Conservation (phyloP, 2,329 filamentous ascomycete species). For the Neocatenulostroma microsporum region DNA sequence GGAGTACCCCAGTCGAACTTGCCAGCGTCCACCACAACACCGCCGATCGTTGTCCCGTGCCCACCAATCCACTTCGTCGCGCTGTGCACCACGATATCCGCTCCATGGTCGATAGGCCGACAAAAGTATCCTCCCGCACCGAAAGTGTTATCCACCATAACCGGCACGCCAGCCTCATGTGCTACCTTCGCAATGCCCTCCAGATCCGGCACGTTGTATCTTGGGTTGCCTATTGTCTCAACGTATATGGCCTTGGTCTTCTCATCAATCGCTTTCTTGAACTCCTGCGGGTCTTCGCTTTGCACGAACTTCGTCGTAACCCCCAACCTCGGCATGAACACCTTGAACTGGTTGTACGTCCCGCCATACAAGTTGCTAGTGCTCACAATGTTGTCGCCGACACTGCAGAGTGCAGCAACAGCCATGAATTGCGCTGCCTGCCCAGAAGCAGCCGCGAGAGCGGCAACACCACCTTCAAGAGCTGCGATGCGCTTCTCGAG, state of each 20-base stretch:
- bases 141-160: slow-evolving; percentile 85
- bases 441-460: slow-evolving; percentile 75
- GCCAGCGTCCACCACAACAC: slow-evolving; percentile 77
- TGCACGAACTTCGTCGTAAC: slow-evolving; percentile 82
- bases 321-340: slow-evolving; percentile 76
- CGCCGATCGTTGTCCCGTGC: slow-evolving; percentile 80
- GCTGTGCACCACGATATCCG: slow-evolving; percentile 89
- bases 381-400: slow-evolving; percentile 87
- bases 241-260: slow-evolving; percentile 88
- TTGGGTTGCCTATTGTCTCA: slow-evolving; percentile 88
- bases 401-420: slow-evolving; percentile 72
- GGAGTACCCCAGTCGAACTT: slow-evolving; percentile 92
- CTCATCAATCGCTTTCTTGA: slow-evolving; percentile 77
- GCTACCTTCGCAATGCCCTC: slow-evolving; percentile 77
- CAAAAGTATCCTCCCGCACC: slow-evolving; percentile 85
- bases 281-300: slow-evolving; percentile 70
- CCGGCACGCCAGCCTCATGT: slow-evolving; percentile 55
- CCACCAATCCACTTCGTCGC: slow-evolving; percentile 97
- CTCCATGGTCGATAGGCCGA: slow-evolving; percentile 80
- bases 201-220: slow-evolving; percentile 87
- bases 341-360: slow-evolving; percentile 97
- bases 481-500: slow-evolving; percentile 97
- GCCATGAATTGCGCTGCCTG: slow-evolving; percentile 91
- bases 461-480: slow-evolving; percentile 83
- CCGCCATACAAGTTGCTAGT: slow-evolving; percentile 89